These are phyloP conservation scores for Arthrobotrys entomopaga DNA, from an alignment of 2,329 filamentous ascomycete species.

Conservation along the genomic window DNA sequence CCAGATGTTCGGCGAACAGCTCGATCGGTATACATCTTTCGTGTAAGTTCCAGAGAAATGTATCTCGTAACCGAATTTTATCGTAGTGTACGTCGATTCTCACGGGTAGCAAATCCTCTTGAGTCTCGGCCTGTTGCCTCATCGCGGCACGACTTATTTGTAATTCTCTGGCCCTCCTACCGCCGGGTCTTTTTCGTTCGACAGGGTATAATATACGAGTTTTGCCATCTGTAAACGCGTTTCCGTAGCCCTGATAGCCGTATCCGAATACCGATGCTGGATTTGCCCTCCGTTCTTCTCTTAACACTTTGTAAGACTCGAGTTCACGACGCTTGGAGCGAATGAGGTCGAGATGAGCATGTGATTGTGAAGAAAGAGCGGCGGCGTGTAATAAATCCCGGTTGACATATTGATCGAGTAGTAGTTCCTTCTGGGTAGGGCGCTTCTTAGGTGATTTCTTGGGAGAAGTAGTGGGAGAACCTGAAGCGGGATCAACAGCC, in stretches of 20 bases:
- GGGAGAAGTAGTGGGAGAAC: conserved; percentile 31
- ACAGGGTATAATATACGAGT: conserved; percentile 80
- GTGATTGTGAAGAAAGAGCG: conserved; percentile 66
- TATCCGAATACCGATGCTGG: conserved; percentile 71
- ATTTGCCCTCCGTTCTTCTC: conserved; percentile 69
- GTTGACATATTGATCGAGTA: conserved; percentile 72
- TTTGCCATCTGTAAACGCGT: conserved; percentile 80
- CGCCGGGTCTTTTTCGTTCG: conserved; percentile 79
- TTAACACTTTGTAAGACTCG: conserved; percentile 74
- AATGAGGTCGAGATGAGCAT: conserved; percentile 61
- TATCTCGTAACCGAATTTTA: conserved; percentile 93
- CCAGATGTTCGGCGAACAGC: conserved; percentile 84
- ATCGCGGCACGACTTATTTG: conserved; percentile 82
- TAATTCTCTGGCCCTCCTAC: conserved; percentile 76
- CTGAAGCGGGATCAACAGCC: conserved; percentile 13
- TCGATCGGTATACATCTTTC: conserved; percentile 83
- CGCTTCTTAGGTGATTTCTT: conserved; percentile 52
- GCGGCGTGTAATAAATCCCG: conserved; percentile 71
- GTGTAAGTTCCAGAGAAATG: conserved; percentile 98
- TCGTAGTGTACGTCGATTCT: conserved; percentile 94
- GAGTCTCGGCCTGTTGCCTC: conserved; percentile 84
- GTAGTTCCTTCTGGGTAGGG: conserved; percentile 57
- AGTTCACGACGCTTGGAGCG: conserved; percentile 72
- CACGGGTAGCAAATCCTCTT: conserved; percentile 90
- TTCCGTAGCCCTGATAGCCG: conserved; percentile 90